A percentile compares a stretch with the other conserved stretches of the same genome.
These are phyloP conservation scores for Kluyveromyces siamensis DNA, from an alignment of 805 yeast species.

Conservation along the genomic window DNA sequence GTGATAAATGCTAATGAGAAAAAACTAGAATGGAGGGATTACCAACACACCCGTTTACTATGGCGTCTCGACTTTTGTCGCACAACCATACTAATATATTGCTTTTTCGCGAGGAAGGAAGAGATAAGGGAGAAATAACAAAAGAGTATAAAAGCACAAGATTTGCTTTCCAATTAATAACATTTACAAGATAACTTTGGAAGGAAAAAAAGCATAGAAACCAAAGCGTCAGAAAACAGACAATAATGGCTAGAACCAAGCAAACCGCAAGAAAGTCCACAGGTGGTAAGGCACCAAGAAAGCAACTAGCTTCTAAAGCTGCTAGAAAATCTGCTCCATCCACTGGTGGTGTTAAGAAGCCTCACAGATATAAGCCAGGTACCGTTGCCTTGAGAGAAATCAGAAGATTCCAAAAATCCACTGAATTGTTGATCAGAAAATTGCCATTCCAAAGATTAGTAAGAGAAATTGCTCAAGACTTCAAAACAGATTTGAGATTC, in stretches of 20 bases:
- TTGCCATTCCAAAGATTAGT: slow-evolving; percentile 96
- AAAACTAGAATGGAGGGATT: not conserved
- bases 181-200: too few relatives aligned
- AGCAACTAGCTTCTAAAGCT: slow-evolving; percentile 84
- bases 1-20: not conserved
- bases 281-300: slow-evolving; percentile 95
- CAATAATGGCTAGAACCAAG: slow-evolving; percentile 79
- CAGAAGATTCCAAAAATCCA: slow-evolving; percentile 94
- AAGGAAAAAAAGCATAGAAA: too few relatives aligned
- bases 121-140: not conserved
- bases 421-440: slow-evolving; percentile 90
- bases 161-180: not conserved
- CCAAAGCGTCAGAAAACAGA: not conserved
- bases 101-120: not conserved
- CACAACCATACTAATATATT: too few relatives aligned
- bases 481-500: slow-evolving; percentile 89
- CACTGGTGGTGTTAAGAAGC: slow-evolving; percentile 88
- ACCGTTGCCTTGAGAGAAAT: slow-evolving; percentile 94
- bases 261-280: slow-evolving; percentile 92
- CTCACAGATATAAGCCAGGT: slow-evolving; percentile 96
- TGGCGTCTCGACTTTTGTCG: not conserved
- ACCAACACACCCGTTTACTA: not conserved
- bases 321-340: slow-evolving; percentile 92
- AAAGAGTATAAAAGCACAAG: not conserved
- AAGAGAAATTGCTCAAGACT: slow-evolving; percentile 91